Evolutionary conservation across 768 basidiomycete species (phyloP).

Genomic region (Guyanaporus albipodus): DNA sequence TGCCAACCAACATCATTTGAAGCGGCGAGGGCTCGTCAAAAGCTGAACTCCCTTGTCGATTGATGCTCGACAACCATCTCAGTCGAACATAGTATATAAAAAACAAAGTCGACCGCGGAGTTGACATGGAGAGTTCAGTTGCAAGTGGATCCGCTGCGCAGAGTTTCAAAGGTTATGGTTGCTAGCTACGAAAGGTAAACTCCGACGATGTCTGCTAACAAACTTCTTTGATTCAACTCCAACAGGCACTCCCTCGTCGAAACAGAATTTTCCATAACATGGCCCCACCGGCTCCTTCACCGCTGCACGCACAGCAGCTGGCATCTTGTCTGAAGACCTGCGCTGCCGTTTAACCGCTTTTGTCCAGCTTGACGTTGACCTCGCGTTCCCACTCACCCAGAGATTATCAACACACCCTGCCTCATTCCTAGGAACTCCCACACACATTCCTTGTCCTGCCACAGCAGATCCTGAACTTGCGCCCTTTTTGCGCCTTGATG

Average conservation of each 20-base stretch:
- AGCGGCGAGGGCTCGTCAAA: neutral
- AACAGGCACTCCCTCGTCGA: slow-evolving; percentile 66
- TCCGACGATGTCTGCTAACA: neutral
- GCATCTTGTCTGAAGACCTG: slow-evolving; percentile 97
- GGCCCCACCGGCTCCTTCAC: slow-evolving; percentile 45
- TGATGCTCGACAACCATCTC: too few species aligned
- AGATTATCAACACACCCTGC: slow-evolving; percentile 77
- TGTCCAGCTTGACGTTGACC: neutral
- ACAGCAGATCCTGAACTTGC: slow-evolving; percentile 87
- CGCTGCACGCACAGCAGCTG: slow-evolving; percentile 74
- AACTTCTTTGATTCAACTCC: slow-evolving; percentile 46
- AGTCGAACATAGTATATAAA: too few species aligned
- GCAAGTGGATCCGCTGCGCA: too few species aligned
- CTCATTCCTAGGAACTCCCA: slow-evolving; percentile 58
- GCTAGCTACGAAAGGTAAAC: too few species aligned
- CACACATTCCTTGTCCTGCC: slow-evolving; percentile 56
- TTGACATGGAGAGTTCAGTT: neutral
- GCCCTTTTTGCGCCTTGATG: slow-evolving; percentile 60
- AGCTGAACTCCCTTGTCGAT: too few species aligned
- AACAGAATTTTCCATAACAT: slow-evolving; percentile 61
- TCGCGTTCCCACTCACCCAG: slow-evolving; percentile 57
- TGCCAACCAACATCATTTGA: neutral
- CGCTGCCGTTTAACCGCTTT: neutral
- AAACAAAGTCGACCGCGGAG: neutral
- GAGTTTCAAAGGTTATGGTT: too few species aligned